These are phyloP conservation scores for Acanthamoeba royreba DNA, from an alignment of 208 protist species.

Conservation along the genomic window DNA sequence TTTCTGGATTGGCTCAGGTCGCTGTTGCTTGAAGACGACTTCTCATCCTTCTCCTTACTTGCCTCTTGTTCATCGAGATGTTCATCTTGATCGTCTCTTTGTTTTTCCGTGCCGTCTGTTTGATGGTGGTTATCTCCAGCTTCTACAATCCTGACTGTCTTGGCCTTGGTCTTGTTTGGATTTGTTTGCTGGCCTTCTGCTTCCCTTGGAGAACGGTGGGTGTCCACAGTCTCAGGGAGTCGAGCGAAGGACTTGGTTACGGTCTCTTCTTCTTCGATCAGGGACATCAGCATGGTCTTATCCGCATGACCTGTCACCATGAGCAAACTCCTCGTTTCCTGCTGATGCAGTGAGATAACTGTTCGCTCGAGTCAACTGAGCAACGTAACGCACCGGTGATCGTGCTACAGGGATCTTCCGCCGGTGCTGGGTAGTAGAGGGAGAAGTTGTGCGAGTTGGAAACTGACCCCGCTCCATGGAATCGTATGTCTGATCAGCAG, in stretches of 20 bases:
- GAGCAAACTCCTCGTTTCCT: neutral
- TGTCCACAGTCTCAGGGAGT: neutral
- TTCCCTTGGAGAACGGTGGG: too few relatives aligned
- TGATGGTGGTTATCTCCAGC: too few relatives aligned
- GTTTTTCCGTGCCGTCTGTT: too few relatives aligned
- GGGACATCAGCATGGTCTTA: neutral
- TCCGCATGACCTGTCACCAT: neutral
- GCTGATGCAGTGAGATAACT: neutral
- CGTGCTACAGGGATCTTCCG: neutral
- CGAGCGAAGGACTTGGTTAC: neutral
- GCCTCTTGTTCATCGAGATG: too few relatives aligned
- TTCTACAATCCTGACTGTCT: too few relatives aligned
- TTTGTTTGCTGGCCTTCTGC: too few relatives aligned
- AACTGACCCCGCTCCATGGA: neutral
- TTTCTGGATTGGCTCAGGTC: too few relatives aligned
- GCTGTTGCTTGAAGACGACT: too few relatives aligned
- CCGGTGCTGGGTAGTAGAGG: neutral
- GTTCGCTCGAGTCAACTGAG: neutral
- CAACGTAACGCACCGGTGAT: neutral
- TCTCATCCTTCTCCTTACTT: too few relatives aligned
- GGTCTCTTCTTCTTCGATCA: neutral
- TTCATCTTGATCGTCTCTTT: too few relatives aligned
- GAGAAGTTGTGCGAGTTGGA: too few relatives aligned
- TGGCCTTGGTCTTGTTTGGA: too few relatives aligned
- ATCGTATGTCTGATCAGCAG: neutral